Base-by-base conservation (phyloP, 148 eudicot genomes). In the Rhododendron simsii region DNA sequence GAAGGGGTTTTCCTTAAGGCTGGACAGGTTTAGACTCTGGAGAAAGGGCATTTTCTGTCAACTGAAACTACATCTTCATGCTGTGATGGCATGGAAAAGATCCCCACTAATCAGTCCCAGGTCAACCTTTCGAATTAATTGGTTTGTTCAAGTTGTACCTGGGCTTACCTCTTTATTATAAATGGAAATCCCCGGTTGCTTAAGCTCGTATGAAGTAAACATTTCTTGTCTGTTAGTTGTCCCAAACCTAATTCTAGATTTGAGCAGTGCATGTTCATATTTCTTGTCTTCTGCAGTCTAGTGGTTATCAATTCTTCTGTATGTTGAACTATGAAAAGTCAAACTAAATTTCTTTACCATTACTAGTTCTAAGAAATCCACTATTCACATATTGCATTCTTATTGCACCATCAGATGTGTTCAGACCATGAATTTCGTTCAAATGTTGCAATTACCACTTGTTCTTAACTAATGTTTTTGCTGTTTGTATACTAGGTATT, bases 401-500 rank as follows among this genome's bases (percentile, higher is more conserved):
- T 8, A 21, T 45, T 1, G 1, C 8, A 4, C 28, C n/a, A 37
- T 83, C 80, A 23, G 48, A 30, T 59, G 65, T 20, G 65, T 59
- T 67, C 74, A 11, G 74, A 26, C 26, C 3, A 6, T 67, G 74
- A 67, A 65, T n/a, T 48, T 2, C 83, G 50, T 85, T 16, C n/a
- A n/a, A 20, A 37, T 30, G 48, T 79, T 21, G 5, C 16, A 78
- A 21, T 85, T 80, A 83, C 81, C 41, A 83, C 47, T 71, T 26
- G 35, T 51, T 78, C 37, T 69, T 20, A 15, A 30, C 4, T 41
- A 21, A 8, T 30, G 21, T 13, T 44, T 13, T 37, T 65, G 15
- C 84, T 74, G 51, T 18, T 80, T 37, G 5, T 45, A 33, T 39
- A 76, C 82, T 87, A 96, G 99, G 99, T 96, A 47, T 96, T 96